A percentile compares a stretch with the other conserved stretches of the same genome.
Evolutionary conservation across 305 asterid genomes (phyloP).

Genomic region (Fraxinus paxiana): DNA sequence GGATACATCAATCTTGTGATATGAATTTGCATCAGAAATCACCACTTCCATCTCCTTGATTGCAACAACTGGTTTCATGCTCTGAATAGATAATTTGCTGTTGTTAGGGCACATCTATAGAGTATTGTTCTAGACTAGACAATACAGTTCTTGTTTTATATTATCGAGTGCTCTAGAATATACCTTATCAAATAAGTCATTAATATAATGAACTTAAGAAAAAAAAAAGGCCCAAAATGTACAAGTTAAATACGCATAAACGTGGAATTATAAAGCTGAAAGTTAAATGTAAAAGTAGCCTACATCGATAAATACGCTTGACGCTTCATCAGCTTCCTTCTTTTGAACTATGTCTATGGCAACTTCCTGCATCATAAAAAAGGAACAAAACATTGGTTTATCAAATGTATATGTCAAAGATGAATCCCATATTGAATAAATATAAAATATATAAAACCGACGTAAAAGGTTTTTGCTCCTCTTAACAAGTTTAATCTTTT

Average conservation of each 20-base stretch:
- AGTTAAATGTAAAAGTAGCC: neutral
- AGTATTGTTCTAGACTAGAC: neutral
- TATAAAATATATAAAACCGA: neutral
- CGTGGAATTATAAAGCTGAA: neutral
- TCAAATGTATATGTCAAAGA: neutral
- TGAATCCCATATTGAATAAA: neutral
- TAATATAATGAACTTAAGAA: neutral
- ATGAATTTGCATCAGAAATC: neutral
- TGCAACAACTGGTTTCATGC: constrained; percentile 15
- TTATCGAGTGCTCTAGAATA: neutral
- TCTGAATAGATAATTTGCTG: constrained; percentile 27
- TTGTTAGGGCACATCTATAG: neutral
- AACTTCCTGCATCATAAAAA: constrained; percentile 49
- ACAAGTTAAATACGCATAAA: neutral
- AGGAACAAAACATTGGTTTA: neutral
- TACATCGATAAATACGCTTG: constrained; percentile 23
- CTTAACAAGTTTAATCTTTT: neutral
- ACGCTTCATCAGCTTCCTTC: constrained; percentile 43
- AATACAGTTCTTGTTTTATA: neutral
- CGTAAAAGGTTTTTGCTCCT: neutral
- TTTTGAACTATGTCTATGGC: constrained; percentile 60
- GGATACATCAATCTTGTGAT: neutral
- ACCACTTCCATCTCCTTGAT: neutral
- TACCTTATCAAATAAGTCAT: neutral
- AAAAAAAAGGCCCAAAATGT: neutral